Percentiles rank a stretch among this genome's conserved stretches.
These are phyloP conservation scores for Polygonum maritimum DNA, from an alignment of 148 eudicot genomes.

Conservation along the genomic window DNA sequence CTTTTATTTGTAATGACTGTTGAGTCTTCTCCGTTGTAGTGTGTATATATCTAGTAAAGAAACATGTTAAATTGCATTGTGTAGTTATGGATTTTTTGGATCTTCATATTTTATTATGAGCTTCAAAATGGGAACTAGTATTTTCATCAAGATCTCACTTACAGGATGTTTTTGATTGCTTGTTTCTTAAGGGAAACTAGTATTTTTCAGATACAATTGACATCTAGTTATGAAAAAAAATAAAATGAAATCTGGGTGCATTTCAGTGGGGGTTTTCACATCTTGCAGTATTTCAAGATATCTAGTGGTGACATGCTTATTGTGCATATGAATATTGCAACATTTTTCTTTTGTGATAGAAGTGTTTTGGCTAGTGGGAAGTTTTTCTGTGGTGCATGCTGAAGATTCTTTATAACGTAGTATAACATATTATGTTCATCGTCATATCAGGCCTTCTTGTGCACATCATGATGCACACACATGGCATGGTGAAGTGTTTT, in stretches of 20 bases:
- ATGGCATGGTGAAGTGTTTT: background rate
- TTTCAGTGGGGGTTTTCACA: background rate
- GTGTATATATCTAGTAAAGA: background rate
- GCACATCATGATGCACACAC: slow-evolving; percentile 2
- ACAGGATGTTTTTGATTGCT: background rate
- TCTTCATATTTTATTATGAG: background rate
- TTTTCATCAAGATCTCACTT: background rate
- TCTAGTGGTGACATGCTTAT: background rate
- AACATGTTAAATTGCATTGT: background rate
- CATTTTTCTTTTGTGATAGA: background rate
- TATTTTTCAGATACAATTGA: background rate
- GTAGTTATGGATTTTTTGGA: background rate
- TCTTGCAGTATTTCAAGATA: background rate
- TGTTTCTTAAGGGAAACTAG: background rate
- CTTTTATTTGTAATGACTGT: background rate
- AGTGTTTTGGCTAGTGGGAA: background rate
- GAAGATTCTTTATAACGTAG: background rate
- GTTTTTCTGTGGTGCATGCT: background rate
- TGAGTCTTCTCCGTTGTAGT: background rate
- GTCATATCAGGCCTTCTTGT: background rate
- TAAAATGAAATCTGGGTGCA: background rate
- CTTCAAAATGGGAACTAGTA: background rate
- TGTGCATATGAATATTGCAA: background rate
- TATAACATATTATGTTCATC: background rate
- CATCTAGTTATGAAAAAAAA: background rate